Base-by-base conservation (phyloP, 768 basidiomycete species). In the Rhodotorula babjevae region DNA sequence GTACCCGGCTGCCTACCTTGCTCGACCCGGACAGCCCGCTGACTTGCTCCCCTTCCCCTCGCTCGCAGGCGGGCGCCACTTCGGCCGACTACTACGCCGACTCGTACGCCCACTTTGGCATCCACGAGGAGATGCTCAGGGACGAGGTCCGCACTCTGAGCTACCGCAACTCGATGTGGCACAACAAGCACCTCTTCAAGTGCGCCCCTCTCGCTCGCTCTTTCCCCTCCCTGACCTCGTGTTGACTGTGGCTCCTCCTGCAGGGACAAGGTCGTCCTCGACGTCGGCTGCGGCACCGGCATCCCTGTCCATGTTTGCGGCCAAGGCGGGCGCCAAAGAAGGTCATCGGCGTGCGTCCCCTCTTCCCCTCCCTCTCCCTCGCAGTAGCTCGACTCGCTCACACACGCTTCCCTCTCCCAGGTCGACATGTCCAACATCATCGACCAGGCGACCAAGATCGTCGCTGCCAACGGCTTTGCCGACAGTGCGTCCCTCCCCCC, bases 391-490 rank as follows among this genome's bases (percentile, higher is more conserved):
- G 36, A 9, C 50, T 18, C 4, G 53, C 53, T 55, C 14, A 55
- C 53, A 14, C 25, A 10, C 25, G 23, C 1, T 5, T 27, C 8
- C n/a, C 21, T 23, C 2, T 14, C 29, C 29, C 53, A 55, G 53
- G 53, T 99, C 82, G 96, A 99, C 84, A 99, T 99, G 96, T 96
- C 93, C 69, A 99, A 99, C 84, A 99, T 99, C 83, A 91, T 98
- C 82, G 96, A 98, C 84, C 95, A 98, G 84, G 96, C 96, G 6
- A 87, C 89, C 84, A 95, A 92, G 82, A 99, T 99, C 75, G 88
- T 98, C 76, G 89, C 93, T 77, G 90, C 91, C 25, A 99, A 99
- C 77, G 94, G 94, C 61, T 97, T 97, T 85, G 88, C 89, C 83
- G 90, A 96, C 80, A 90, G 60, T 61, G 60, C 42, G 60, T 46